These are phyloP conservation scores for Solanum tarapatanum DNA, from an alignment of 257 asterid genomes.

Conservation along the genomic window DNA sequence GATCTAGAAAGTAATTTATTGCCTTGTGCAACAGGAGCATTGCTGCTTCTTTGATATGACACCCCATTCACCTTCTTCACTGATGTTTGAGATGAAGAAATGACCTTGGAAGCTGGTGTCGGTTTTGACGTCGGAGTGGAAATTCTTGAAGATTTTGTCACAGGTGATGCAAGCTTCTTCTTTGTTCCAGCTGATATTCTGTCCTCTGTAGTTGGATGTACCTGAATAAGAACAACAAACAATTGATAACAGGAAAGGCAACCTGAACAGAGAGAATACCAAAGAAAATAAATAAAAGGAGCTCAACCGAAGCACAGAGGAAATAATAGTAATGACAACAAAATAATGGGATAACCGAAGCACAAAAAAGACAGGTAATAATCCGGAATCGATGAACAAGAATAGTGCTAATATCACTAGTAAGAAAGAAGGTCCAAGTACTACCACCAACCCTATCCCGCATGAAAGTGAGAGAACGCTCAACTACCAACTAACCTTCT, in stretches of 20 bases:
- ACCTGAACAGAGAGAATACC: background rate
- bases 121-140: constrained; percentile 25
- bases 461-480: background rate
- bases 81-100: constrained; percentile 21
- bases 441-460: background rate
- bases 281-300: background rate
- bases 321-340: background rate
- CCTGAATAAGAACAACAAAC: constrained; percentile 28
- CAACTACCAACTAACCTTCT: background rate
- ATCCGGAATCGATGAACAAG: background rate
- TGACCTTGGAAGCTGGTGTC: background rate
- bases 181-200: constrained; percentile 15
- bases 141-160: constrained; percentile 26
- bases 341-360: background rate
- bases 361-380: background rate
- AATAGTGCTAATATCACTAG: background rate
- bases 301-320: background rate
- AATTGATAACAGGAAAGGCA: background rate
- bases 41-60: constrained; percentile 15
- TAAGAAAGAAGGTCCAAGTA: background rate
- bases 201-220: constrained; percentile 35
- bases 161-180: constrained; percentile 37
- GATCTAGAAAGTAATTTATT: constrained; percentile 26
- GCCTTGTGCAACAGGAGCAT: constrained; percentile 12
- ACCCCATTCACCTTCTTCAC: constrained; percentile 26